Percentiles rank a stretch among this genome's conserved stretches.
These are phyloP conservation scores for Blastocystis sp. DNA, from an alignment of 352 stramenopile species.

Conservation along the genomic window DNA sequence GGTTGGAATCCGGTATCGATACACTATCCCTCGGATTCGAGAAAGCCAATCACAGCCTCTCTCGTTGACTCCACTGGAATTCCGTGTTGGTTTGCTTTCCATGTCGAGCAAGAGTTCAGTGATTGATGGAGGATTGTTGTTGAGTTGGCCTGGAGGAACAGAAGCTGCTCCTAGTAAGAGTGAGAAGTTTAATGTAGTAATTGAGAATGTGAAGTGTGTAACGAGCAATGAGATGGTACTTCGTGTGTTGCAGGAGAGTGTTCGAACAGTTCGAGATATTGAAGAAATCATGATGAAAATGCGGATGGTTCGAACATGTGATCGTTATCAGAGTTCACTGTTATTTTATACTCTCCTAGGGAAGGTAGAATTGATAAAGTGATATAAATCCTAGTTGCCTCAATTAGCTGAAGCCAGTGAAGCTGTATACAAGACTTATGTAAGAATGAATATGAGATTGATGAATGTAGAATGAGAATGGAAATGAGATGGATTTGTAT, in stretches of 20 bases:
- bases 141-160: neutral
- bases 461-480: neutral
- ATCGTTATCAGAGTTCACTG: constrained; percentile 9
- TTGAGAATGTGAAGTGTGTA: constrained; percentile 41
- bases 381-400: neutral
- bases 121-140: neutral
- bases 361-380: neutral
- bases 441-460: neutral
- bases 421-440: neutral
- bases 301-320: neutral
- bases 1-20: neutral
- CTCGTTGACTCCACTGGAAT: neutral
- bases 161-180: neutral
- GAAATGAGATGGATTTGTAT: constrained; percentile 40
- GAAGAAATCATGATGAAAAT: constrained; percentile 52
- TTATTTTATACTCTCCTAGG: constrained; percentile 14
- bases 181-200: constrained; percentile 33
- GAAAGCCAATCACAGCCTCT: neutral
- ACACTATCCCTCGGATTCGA: neutral
- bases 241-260: neutral
- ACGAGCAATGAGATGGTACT: constrained; percentile 33
- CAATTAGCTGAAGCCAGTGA: constrained; percentile 7
- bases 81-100: neutral
- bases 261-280: neutral
- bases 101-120: constrained; percentile 14